Conservation (phyloP, 306 rosid species). For the Cyamopsis tetragonoloba region DNA sequence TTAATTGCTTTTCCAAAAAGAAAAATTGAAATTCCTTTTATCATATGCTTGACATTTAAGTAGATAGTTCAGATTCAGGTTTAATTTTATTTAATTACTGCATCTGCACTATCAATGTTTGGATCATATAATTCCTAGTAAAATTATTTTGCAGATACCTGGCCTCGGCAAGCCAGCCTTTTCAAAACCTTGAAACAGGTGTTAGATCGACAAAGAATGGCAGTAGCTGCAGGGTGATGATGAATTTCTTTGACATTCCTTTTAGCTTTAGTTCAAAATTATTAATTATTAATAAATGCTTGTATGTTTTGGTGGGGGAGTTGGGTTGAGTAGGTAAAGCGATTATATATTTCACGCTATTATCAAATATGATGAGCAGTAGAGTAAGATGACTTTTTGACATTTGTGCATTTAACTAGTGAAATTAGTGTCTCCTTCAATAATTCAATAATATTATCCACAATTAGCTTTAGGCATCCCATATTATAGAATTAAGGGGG, state of each 20-base stretch:
- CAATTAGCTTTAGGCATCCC: slow-evolving; percentile 13
- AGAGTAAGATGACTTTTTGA: not conserved
- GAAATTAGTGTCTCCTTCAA: not conserved
- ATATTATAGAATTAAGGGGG: not conserved
- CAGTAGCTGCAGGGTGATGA: not conserved
- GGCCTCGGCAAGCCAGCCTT: slow-evolving; percentile 53
- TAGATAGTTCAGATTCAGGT: not conserved
- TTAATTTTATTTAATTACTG: not conserved
- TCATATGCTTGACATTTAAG: not conserved
- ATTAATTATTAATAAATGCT: slow-evolving; percentile 13
- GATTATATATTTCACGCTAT: not conserved
- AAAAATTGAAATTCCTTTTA: not conserved
- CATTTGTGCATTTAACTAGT: not conserved
- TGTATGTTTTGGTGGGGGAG: slow-evolving; percentile 1
- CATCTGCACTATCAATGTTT: not conserved
- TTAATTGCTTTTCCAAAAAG: too few relatives aligned
- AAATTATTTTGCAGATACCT: slow-evolving; percentile 59
- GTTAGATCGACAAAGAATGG: slow-evolving; percentile 9
- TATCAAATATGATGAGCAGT: not conserved
- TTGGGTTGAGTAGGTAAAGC: not conserved
- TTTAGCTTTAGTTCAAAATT: slow-evolving; percentile 15
- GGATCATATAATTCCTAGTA: slow-evolving; percentile 2
- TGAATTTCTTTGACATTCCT: slow-evolving; percentile 13
- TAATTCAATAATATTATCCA: too few relatives aligned
- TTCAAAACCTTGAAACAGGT: slow-evolving; percentile 42